phyloP scores from a whole-genome alignment of 176 grass and related monocot species.

The Tuctoria greenei region DNA sequence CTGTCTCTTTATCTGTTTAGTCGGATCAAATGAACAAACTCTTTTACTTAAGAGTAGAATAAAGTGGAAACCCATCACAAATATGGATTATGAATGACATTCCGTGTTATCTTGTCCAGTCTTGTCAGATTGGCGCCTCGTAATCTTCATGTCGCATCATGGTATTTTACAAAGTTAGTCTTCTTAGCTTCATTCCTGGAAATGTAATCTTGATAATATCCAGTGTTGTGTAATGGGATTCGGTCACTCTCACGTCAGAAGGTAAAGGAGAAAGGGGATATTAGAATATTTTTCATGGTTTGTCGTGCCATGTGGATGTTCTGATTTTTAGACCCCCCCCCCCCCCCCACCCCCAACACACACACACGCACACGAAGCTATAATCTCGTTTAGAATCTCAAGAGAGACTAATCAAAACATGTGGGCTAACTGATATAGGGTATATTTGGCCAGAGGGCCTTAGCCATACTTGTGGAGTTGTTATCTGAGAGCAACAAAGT shows the following conservation, averaged over 20 bases:
- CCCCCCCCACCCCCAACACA: no score
- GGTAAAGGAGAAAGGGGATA: neutral
- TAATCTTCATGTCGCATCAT: constrained; percentile 1
- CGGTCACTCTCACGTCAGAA: neutral
- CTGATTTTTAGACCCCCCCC: neutral
- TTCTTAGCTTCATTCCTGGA: neutral
- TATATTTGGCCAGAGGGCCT: constrained; percentile 5
- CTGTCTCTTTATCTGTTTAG: neutral
- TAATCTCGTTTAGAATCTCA: neutral
- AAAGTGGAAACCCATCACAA: neutral
- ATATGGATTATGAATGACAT: neutral
- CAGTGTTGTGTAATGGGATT: neutral
- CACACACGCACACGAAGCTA: neutral
- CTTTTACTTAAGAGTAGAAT: neutral
- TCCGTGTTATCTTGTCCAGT: neutral
- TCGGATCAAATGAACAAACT: constrained; percentile 10
- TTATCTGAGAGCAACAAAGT: constrained; percentile 10
- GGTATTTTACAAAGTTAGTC: constrained; percentile 10
- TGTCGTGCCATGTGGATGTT: neutral
- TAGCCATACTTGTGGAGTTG: neutral
- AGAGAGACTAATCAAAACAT: constrained; percentile 11
- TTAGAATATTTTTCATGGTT: neutral
- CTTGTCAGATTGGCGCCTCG: neutral
- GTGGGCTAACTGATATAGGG: neutral
- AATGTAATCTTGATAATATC: neutral